Base-by-base conservation (phyloP, 768 basidiomycete genomes). In the Chalciporus sphaerocephalus region DNA sequence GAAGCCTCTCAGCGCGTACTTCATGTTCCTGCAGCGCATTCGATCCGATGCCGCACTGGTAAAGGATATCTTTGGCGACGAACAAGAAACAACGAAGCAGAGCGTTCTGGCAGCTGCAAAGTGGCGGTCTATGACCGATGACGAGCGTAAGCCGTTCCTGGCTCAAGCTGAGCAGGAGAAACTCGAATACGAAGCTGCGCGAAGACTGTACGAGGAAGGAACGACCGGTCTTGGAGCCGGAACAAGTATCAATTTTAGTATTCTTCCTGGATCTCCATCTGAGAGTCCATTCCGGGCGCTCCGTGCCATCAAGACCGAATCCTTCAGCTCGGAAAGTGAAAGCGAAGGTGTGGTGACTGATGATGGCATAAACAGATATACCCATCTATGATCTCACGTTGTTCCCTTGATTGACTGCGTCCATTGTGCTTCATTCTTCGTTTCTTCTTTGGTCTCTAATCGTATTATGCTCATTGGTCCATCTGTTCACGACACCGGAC, bases 141-240 rank as follows among this genome's bases (percentile, higher is more conserved):
- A 85, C 37, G 92, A 97, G 69, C 83, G 92, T 60, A 90, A 89
- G 91, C 92, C 93, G 1, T 96, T 91, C 74, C 74, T 96, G 33
- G 85, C 87, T 13, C 91, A 92, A 66, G 93, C 92, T 12, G 92
- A 95, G 65, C 86, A 90, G 62, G 92, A 95, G 76, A 95, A 95
- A 71, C 81, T 91, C 70, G 87, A 92, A 56, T 95, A 95, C 66
- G 91, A 94, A 60, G 77, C 81, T 25, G 87, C 91, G 27, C 75
- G 89, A 36, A 79, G 87, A 64, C 54, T 91, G 39, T 96, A 96
- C 58, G 92, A 96, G 63, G 88, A 92, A 57, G 87, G 87, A 43
- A 75, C 83, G 17, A 74, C 78, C 9, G 81, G 75, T 10, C 77
- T 81, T 55, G 79, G 78, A 12, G 76, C 78, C 21, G 80, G 78